phyloP scores from a whole-genome alignment of 1,284 basidiomycete genomes.

The Apiotrichum porosum region DNA sequence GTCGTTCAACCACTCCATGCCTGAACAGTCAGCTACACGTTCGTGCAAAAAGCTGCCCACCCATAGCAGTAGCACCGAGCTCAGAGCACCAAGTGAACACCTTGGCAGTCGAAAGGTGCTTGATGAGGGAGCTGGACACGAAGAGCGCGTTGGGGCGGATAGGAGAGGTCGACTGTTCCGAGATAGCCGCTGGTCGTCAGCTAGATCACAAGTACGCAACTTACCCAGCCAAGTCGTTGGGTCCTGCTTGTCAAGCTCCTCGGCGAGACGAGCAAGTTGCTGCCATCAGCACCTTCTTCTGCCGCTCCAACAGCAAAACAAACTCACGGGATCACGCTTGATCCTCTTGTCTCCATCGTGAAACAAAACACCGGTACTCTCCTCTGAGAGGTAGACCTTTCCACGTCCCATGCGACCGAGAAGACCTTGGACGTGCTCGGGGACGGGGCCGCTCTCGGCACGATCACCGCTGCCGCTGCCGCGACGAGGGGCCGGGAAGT shows the following conservation, averaged over 20 bases:
- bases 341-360: conserved; percentile 29
- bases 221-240: conserved; percentile 38
- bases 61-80: conserved; percentile 38
- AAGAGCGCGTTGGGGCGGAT: conserved; percentile 36
- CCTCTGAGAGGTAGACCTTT: conserved; percentile 44
- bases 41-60: conserved; percentile 15
- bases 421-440: conserved; percentile 36
- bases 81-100: conserved; percentile 40
- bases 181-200: conserved; percentile 30
- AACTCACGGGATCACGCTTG: conserved; percentile 34
- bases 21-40: conserved; percentile 2
- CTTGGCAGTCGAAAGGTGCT: conserved; percentile 42
- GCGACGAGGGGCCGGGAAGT: conserved; percentile 7
- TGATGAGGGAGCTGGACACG: conserved; percentile 36
- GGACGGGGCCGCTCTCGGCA: conserved; percentile 16
- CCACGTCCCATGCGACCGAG: conserved; percentile 42
- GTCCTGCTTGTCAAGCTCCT: conserved; percentile 38
- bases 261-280: conserved; percentile 35
- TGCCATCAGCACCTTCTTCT: conserved; percentile 3
- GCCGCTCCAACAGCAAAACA: too few relatives aligned
- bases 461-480: conserved; percentile 1
- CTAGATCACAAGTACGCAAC: conserved; percentile 6
- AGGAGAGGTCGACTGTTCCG: conserved; percentile 21
- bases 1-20: conserved; percentile 48
- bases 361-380: conserved; percentile 38